Percentiles rank a stretch among this genome's conserved stretches.
Evolutionary conservation across 129 eudicot genomes (phyloP).

Genomic region (Flaveria trinervia): DNA sequence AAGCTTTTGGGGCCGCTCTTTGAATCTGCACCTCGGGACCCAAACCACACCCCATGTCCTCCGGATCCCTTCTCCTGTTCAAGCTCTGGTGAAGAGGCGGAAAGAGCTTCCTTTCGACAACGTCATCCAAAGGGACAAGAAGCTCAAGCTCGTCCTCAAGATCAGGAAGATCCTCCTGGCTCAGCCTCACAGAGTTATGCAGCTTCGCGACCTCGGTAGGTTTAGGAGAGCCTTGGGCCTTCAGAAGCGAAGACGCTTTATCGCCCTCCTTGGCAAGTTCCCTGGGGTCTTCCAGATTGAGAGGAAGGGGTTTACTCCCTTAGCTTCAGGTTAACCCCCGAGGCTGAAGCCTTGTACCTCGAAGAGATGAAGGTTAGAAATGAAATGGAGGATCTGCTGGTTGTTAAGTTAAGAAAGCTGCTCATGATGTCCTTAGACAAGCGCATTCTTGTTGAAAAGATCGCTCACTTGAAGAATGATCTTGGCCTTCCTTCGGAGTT

Average conservation of each 20-base stretch:
- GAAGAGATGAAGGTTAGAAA: slow-evolving; percentile 89
- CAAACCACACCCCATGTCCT: slow-evolving; percentile 34
- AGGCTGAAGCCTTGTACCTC: slow-evolving; percentile 80
- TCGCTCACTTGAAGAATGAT: slow-evolving; percentile 83
- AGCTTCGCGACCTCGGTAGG: slow-evolving; percentile 83
- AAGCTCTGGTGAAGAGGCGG: slow-evolving; percentile 84
- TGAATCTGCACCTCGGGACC: slow-evolving; percentile 31
- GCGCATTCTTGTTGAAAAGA: slow-evolving; percentile 78
- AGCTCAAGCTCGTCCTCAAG: slow-evolving; percentile 75
- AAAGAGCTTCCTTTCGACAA: slow-evolving; percentile 92
- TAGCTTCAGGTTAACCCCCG: slow-evolving; percentile 72
- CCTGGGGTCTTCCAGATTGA: slow-evolving; percentile 93
- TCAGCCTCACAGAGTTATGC: slow-evolving; percentile 77
- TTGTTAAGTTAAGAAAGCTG: slow-evolving; percentile 77
- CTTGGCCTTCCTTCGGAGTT: slow-evolving; percentile 84
- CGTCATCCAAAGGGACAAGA: slow-evolving; percentile 92
- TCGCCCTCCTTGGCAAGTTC: slow-evolving; percentile 70
- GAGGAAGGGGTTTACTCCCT: slow-evolving; percentile 86
- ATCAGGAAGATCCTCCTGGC: slow-evolving; percentile 69
- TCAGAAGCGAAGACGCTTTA: slow-evolving; percentile 64
- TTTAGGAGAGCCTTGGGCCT: slow-evolving; percentile 80
- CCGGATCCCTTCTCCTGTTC: slow-evolving; percentile 42
- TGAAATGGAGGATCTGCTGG: slow-evolving; percentile 85
- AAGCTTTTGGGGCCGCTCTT: slow-evolving; percentile 52
- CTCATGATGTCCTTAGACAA: slow-evolving; percentile 96